These are phyloP conservation scores for Larix kaempferi DNA, from an alignment of 75 land plant species.

Conservation along the genomic window DNA sequence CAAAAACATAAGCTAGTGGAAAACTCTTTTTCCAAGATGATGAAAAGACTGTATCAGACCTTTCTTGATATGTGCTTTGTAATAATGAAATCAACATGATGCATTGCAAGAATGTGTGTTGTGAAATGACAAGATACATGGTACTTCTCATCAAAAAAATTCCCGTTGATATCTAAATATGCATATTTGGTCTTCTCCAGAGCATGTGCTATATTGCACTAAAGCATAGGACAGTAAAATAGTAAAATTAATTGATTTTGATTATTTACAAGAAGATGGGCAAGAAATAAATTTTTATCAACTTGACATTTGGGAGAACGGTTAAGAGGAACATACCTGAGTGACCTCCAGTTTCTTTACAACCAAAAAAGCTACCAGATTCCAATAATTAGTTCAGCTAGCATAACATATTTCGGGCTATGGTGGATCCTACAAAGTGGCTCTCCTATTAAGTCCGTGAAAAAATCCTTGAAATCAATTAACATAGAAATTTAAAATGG, in stretches of 20 bases:
- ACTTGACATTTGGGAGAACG: neutral
- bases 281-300: neutral
- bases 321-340: constrained; percentile 29
- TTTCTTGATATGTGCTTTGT: constrained; percentile 96
- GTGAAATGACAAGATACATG: constrained; percentile 95
- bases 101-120: constrained; percentile 88
- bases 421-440: no score
- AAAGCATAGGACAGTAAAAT: neutral
- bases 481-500: no score
- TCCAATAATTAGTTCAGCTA: constrained; percentile 57
- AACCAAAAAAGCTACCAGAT: constrained; percentile 53
- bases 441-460: no score
- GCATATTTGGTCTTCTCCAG: constrained; percentile 95
- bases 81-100: constrained; percentile 77
- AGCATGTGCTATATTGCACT: constrained; percentile 93
- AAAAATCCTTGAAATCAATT: no score
- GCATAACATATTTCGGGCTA: no score
- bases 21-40: neutral
- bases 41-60: constrained; percentile 21
- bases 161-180: constrained; percentile 85
- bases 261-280: no score
- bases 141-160: constrained; percentile 68
- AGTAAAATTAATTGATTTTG: neutral
- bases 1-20: neutral
- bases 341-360: constrained; percentile 43